Evolutionary conservation across 352 stramenopile genomes (phyloP), one percentile per base, ranked within the genome.

Genomic region (Hyaloperonospora brassicae): DNA sequence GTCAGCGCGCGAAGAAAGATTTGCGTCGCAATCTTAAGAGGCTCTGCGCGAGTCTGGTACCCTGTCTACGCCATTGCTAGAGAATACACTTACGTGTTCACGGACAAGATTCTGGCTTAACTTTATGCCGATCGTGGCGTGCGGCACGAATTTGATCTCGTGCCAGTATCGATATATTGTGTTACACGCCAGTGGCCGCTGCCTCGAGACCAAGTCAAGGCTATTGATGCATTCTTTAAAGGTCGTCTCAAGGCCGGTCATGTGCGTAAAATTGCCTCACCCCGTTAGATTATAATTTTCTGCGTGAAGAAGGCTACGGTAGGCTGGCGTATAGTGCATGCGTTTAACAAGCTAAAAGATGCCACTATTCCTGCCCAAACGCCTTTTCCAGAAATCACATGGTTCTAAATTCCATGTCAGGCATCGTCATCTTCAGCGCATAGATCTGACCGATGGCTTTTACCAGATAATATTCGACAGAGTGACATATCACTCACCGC

Each of bases 141-240:
- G 35, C 43, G 43, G 43, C 8, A 49, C 10, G 22, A 36, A 24
- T 38, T 49, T 36, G 43, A 49, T 14, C 43, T 49, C 43, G 5
- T 49, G 2, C 43, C 43, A 21, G 43, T 5, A 8, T 8, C 43
- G 23, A 49, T 38, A 24, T 49, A 49, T 17, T 50, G 6, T 39
- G 30, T 17, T 5, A 25, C 21, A 10, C 9, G 49, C 11, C 49
- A 49, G 25, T 35, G 23, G 10, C 43, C 43, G 11, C 14, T 14
- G 8, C 14, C 43, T 3, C 9, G 11, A 21, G 43, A 49, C 6
- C 23, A 49, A 34, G 43, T 38, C 43, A n/a, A 44, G 17, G 39
- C 23, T 23, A 44, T 44, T 23, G 12, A 44, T 3, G 17, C 2
- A 11, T 44, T 44, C 39, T 23, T 44, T 9, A n/a, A 22, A 23